Base-by-base conservation (phyloP, 441 rosid genomes). In the Gossypium trilobum region DNA sequence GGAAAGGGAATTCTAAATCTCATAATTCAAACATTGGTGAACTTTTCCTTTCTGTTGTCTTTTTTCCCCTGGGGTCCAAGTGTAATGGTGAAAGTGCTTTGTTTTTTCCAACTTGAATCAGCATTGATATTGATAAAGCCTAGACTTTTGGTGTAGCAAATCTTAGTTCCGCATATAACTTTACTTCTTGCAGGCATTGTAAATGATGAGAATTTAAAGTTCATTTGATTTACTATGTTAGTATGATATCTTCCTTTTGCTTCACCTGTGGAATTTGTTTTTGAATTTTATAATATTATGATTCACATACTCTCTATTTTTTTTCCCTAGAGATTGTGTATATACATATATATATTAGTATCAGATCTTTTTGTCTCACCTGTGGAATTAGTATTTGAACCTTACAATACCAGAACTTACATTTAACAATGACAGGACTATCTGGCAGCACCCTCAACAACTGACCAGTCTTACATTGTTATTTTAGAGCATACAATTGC, bases 401-500 rank as follows among this genome's bases (percentile, higher is more conserved):
- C 48, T 72, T 27, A 27, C 9, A 51, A 27, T 17, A 51, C 10
- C 44, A n/a, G 9, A 71, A 58, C 39, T 33, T 59, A 44, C 31
- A 58, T 68, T 72, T 52, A 55, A 63, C 6, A 67, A 77, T 87
- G 82, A 79, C 88, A 95, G 99, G 98, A 95, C 69, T 95, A 95
- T 85, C 79, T 95, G 64, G 96, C 98, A 61, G 77, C 85, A 61
- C 78, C 94, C 60, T 75, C 86, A 60, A 95, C 99, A 50, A 91
- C 84, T 72, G 98, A 95, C 83, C 77, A 88, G 81, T 91, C 99
- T 9, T 95, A 89, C 77, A 71, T 80, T 87, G 91, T 93, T 74
- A 85, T 95, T 78, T 83, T 95, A 79, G 99, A 93, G 76, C 99
- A 93, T 83, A 87, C 99, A 33, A 83, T 88, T 72, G 89, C 98